These are phyloP conservation scores for Scolecobasidium constrictum DNA, from an alignment of 2,329 filamentous ascomycete genomes.

Conservation along the genomic window DNA sequence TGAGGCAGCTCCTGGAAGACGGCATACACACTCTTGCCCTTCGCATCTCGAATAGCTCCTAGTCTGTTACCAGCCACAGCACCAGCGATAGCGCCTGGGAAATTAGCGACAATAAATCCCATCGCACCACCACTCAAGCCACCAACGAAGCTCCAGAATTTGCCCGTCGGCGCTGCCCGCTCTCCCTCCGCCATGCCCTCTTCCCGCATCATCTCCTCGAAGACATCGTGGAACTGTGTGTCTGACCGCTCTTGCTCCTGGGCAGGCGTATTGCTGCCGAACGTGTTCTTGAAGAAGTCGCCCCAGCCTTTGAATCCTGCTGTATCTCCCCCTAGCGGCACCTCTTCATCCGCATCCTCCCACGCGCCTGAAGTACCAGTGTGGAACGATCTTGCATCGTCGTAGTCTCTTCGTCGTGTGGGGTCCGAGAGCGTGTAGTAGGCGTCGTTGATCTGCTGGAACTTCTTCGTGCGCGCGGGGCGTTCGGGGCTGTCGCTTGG, in stretches of 20 bases:
- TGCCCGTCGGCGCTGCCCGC: slow-evolving; percentile 49
- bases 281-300: slow-evolving; percentile 45
- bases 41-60: slow-evolving; percentile 80
- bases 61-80: slow-evolving; percentile 86
- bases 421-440: slow-evolving; percentile 85
- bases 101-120: slow-evolving; percentile 90
- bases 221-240: slow-evolving; percentile 70
- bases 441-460: slow-evolving; percentile 86
- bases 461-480: slow-evolving; percentile 67
- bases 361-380: slow-evolving; percentile 27
- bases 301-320: slow-evolving; percentile 67
- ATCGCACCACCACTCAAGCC: slow-evolving; percentile 79
- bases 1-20: slow-evolving; percentile 86
- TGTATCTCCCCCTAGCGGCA: slow-evolving; percentile 28
- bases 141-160: slow-evolving; percentile 81
- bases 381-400: slow-evolving; percentile 55
- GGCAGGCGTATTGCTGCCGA: slow-evolving; percentile 6
- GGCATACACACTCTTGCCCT: slow-evolving; percentile 87
- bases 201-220: slow-evolving; percentile 44
- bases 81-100: slow-evolving; percentile 79
- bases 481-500: slow-evolving; percentile 75
- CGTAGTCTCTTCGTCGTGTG: slow-evolving; percentile 70
- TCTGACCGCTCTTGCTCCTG: slow-evolving; percentile 6
- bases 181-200: slow-evolving; percentile 59
- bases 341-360: slow-evolving; percentile 38